Conservation (phyloP, 192 early-diverging fungal genomes). For the Entomortierella lignicola region DNA sequence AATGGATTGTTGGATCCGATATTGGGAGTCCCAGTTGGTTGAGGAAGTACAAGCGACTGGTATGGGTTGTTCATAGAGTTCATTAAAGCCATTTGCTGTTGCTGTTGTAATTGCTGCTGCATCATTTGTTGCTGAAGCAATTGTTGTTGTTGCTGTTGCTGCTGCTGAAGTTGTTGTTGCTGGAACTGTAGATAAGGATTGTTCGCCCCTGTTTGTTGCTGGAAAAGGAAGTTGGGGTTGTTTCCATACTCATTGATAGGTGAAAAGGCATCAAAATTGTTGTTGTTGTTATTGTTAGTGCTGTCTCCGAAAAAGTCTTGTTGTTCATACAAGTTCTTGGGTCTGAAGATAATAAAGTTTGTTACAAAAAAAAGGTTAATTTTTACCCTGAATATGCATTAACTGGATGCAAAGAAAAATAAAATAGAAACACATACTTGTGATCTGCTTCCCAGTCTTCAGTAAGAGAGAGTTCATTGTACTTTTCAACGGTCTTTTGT, state of each 20-base stretch:
- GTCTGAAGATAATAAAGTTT: neutral
- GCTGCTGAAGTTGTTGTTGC: conserved; percentile 54
- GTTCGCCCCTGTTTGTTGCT: conserved; percentile 45
- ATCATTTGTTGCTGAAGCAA: conserved; percentile 42
- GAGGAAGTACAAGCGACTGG: conserved; percentile 36
- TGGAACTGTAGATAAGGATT: conserved; percentile 49
- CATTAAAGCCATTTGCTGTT: conserved; percentile 48
- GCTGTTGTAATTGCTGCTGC: conserved; percentile 54
- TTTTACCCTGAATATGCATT: neutral
- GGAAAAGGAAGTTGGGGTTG: conserved; percentile 12
- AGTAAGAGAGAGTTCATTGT: conserved; percentile 49
- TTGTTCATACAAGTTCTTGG: conserved; percentile 41
- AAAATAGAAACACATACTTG: conserved; percentile 22
- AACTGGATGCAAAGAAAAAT: neutral
- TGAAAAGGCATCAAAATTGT: conserved; percentile 46
- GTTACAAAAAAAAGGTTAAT: neutral
- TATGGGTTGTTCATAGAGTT: conserved; percentile 55
- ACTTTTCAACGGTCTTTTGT: conserved; percentile 43
- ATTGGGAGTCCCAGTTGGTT: conserved; percentile 38
- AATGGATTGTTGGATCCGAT: conserved; percentile 62
- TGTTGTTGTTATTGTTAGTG: conserved; percentile 48
- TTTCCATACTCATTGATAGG: conserved; percentile 26
- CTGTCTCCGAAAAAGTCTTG: conserved; percentile 46
- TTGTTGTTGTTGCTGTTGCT: conserved; percentile 44
- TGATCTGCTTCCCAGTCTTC: conserved; percentile 49